phyloP scores from a whole-genome alignment of 352 stramenopile genomes.

The Phytophthora colocasiae region DNA sequence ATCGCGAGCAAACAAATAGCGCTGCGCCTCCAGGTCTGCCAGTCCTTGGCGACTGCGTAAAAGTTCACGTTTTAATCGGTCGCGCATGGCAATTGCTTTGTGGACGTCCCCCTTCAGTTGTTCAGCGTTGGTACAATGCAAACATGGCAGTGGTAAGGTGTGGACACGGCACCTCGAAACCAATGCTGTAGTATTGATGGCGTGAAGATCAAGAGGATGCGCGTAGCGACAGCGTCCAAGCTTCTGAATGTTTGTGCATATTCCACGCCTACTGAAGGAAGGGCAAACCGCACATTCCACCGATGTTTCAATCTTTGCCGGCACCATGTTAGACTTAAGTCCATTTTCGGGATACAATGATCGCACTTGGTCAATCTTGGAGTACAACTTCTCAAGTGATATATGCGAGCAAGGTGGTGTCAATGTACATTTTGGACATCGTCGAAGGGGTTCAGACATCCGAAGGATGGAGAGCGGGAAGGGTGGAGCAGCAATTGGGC shows the following conservation, averaged over 20 bases:
- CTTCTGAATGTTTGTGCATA: slow-evolving; percentile 69
- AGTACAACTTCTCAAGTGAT: slow-evolving; percentile 52
- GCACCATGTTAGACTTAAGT: too few species aligned
- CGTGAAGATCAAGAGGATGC: slow-evolving; percentile 59
- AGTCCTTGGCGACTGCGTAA: slow-evolving; percentile 39
- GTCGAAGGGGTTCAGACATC: slow-evolving; percentile 64
- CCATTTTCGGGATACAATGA: slow-evolving; percentile 47
- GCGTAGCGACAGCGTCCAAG: slow-evolving; percentile 69
- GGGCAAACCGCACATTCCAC: slow-evolving; percentile 41
- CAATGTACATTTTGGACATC: slow-evolving; percentile 74
- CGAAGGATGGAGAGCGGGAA: slow-evolving; percentile 67
- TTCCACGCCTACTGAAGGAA: slow-evolving; percentile 53
- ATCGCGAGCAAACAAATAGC: slow-evolving; percentile 55
- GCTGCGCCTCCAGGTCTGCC: slow-evolving; percentile 54
- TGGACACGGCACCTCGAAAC: slow-evolving; percentile 52
- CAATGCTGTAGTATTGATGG: slow-evolving; percentile 56
- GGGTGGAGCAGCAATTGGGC: slow-evolving; percentile 18
- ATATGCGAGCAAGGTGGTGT: slow-evolving; percentile 68
- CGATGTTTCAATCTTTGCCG: not conserved
- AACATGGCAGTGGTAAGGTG: slow-evolving; percentile 64
- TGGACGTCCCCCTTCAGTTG: slow-evolving; percentile 32
- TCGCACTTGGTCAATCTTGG: slow-evolving; percentile 51
- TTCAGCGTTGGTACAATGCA: slow-evolving; percentile 60
- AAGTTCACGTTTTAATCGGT: slow-evolving; percentile 46
- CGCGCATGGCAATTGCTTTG: slow-evolving; percentile 25